Evolutionary conservation across 1,284 basidiomycete genomes (phyloP), one percentile per base, ranked within the genome.

Genomic region (Ganoderma boninense): DNA sequence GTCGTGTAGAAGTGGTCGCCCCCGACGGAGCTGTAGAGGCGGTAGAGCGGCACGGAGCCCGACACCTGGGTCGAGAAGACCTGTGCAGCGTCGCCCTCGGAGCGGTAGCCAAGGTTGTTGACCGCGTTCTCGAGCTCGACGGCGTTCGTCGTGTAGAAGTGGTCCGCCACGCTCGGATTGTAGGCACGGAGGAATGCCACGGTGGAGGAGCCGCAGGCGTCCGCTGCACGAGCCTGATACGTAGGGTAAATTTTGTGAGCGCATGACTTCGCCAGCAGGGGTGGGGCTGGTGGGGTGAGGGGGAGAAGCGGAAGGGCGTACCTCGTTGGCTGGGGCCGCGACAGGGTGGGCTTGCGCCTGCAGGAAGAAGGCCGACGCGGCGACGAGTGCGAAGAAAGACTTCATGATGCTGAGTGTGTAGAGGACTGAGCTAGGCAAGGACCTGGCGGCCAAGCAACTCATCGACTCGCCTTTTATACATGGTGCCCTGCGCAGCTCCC

Each of bases 281-380:
- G 26, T 29, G 26, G 26, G 26, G 26, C 26, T 29, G 26, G 26
- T 1, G 26, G 26, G 26, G 26, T 29, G 26, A 29, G 23, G n/a
- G 16, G n/a, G 6, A 16, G 16, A 49, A 4, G 5, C 4, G 32
- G 23, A n/a, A 23, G n/a, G 10, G 5, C 49, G 49, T 52, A 23
- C 49, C 49, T 52, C 49, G 49, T 23, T 8, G 20, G 7, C 49
- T 23, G 43, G 43, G 43, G 18, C 43, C 43, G 43, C 43, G 16
- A 44, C 43, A 44, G 49, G 49, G n/a, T 8, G 11, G n/a, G 49
- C 20, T 0, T 23, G 49, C 23, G 49, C 49, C n/a, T n/a, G 49
- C n/a, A 71, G 32, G 18, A 76, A 79, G 68, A 60, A 44, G 2
- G 52, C 78, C 1, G 77, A 82, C 49, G 60, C 42, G 23, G n/a